A percentile compares a stretch with the other conserved stretches of the same genome.
Evolutionary conservation across 805 yeast species (phyloP).

Genomic region (Candida chilensis): DNA sequence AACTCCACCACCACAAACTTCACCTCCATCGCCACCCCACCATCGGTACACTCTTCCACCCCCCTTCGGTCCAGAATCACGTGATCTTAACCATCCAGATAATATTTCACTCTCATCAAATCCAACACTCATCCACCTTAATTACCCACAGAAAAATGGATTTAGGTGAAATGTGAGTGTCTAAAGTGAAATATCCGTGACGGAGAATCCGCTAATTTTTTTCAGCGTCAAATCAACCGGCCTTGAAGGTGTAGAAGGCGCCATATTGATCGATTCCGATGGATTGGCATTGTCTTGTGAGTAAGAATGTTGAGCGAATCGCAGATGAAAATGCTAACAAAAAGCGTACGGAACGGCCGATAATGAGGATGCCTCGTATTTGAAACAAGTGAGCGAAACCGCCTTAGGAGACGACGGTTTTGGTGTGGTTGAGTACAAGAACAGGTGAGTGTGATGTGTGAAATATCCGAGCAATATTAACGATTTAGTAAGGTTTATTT

Average conservation of each 20-base stretch:
- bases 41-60: too few species aligned
- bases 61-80: too few species aligned
- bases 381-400: background rate
- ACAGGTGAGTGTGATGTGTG: background rate
- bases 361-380: background rate
- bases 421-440: background rate
- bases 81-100: too few species aligned
- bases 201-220: too few species aligned
- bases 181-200: too few species aligned
- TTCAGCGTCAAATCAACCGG: background rate
- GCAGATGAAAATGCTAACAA: background rate
- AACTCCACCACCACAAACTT: too few species aligned
- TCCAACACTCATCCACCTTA: too few species aligned
- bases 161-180: too few species aligned
- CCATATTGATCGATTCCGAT: background rate
- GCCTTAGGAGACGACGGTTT: background rate
- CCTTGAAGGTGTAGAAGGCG: background rate
- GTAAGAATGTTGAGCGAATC: background rate
- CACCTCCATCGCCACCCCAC: too few species aligned
- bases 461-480: too few species aligned
- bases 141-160: too few species aligned
- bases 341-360: background rate
- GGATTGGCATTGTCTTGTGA: background rate
- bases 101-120: too few species aligned
- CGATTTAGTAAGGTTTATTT: background rate